Percentiles rank a stretch among this genome's conserved stretches.
These are phyloP conservation scores for Gentiana dahurica DNA, from an alignment of 257 asterid species.

Conservation along the genomic window DNA sequence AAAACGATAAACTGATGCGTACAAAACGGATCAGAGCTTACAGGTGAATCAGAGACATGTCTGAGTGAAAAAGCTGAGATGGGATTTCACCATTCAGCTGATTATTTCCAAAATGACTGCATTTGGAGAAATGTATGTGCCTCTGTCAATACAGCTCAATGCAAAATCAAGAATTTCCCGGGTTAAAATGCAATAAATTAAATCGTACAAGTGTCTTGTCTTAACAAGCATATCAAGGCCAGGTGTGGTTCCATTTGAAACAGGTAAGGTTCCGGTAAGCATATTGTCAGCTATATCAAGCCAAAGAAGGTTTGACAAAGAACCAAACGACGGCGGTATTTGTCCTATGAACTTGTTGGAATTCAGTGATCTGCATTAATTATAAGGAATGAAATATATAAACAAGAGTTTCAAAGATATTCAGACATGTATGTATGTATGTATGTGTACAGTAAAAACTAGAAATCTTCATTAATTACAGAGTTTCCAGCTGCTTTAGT, in stretches of 20 bases:
- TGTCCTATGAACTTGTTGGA: constrained; percentile 51
- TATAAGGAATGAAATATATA: neutral
- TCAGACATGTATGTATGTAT: no score
- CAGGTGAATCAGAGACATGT: constrained; percentile 63
- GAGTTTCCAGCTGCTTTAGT: constrained; percentile 36
- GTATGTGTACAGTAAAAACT: no score
- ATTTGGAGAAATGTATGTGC: constrained; percentile 5
- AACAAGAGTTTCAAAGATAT: no score
- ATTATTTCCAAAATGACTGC: constrained; percentile 85
- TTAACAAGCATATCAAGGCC: constrained; percentile 84
- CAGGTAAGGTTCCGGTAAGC: constrained; percentile 69
- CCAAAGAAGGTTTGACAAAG: constrained; percentile 47
- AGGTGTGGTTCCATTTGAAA: constrained; percentile 51
- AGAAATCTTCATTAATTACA: constrained; percentile 38
- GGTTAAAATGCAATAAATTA: neutral
- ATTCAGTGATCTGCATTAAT: constrained; percentile 56
- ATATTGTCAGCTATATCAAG: constrained; percentile 81
- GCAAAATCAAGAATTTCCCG: neutral
- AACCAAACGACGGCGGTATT: constrained; percentile 69
- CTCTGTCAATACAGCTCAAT: neutral
- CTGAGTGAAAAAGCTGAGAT: constrained; percentile 45
- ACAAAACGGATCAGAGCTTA: constrained; percentile 28
- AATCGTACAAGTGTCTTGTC: constrained; percentile 66
- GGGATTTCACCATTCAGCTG: constrained; percentile 69
- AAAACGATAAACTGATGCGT: neutral